A percentile compares a stretch with the other conserved stretches of the same genome.
Conservation (phyloP, 2,329 filamentous ascomycete genomes). For the Sporothrix euskadiensis region DNA sequence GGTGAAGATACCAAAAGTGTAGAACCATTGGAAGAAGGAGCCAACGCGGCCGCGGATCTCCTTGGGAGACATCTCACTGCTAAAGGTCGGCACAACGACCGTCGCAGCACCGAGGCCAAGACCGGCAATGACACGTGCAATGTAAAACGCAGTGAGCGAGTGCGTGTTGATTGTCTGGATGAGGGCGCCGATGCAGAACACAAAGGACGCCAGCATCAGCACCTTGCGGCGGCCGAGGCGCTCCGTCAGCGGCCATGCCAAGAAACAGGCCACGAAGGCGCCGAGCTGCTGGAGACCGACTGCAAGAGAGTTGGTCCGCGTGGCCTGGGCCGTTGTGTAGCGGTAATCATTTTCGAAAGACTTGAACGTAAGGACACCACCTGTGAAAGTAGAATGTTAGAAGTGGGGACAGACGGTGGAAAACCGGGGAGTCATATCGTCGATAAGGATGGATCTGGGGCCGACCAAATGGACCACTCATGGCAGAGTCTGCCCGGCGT, state of each 20-base stretch:
- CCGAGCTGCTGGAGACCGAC: conserved; percentile 66
- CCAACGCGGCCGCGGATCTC: conserved; percentile 47
- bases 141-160: conserved; percentile 39
- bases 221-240: conserved; percentile 22
- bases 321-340: conserved; percentile 25
- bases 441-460: neutral
- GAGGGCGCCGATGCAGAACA: conserved; percentile 25
- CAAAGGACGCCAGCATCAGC: conserved; percentile 22
- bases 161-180: conserved; percentile 26
- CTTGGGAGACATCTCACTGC: conserved; percentile 51
- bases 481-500: neutral
- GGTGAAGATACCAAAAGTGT: conserved; percentile 46
- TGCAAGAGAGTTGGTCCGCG: conserved; percentile 57
- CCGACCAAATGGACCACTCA: neutral
- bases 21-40: conserved; percentile 49
- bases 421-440: neutral
- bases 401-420: neutral
- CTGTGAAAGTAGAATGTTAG: neutral
- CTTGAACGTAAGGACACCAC: conserved; percentile 4
- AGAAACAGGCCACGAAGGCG: conserved; percentile 67
- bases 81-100: conserved; percentile 49
- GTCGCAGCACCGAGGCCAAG: conserved; percentile 36
- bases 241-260: conserved; percentile 56
- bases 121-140: conserved; percentile 24
- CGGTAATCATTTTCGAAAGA: conserved; percentile 32